Evolutionary conservation across 1,139 yeast genomes (phyloP).

Genomic region (Zygosaccharomyces pseudobailii): DNA sequence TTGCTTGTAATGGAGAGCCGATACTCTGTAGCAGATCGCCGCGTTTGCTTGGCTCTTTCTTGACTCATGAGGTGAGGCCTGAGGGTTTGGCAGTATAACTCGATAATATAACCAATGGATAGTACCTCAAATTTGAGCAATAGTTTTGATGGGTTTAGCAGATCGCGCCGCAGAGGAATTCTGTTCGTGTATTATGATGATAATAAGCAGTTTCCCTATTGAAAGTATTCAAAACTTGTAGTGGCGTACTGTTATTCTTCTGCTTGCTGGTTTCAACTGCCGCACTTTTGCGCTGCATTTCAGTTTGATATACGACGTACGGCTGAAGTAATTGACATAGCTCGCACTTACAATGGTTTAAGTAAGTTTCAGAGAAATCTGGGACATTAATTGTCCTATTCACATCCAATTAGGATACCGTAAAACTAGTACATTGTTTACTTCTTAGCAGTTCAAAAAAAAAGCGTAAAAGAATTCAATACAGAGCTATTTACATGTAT

Average conservation of each 20-base stretch:
- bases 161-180: background rate
- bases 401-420: too few species aligned
- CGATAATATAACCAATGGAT: too few species aligned
- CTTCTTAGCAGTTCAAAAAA: background rate
- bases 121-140: background rate
- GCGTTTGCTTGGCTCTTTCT: conserved; percentile 14
- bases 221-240: background rate
- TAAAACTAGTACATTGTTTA: too few species aligned
- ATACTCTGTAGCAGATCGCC: conserved; percentile 30
- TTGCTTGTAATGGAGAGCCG: conserved; percentile 32
- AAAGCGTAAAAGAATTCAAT: background rate
- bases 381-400: too few species aligned
- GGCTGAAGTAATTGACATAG: too few species aligned
- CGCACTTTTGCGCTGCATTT: too few species aligned
- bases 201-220: background rate
- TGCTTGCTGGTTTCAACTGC: background rate
- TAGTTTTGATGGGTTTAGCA: background rate
- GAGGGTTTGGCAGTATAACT: background rate
- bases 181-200: background rate
- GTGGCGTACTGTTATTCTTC: background rate
- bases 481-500: conserved; percentile 19
- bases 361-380: too few species aligned
- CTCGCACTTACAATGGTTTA: too few species aligned
- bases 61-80: conserved; percentile 12
- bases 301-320: too few species aligned